Evolutionary conservation across 192 early-diverging fungal genomes (phyloP).

Genomic region (Backusella morwellensis): DNA sequence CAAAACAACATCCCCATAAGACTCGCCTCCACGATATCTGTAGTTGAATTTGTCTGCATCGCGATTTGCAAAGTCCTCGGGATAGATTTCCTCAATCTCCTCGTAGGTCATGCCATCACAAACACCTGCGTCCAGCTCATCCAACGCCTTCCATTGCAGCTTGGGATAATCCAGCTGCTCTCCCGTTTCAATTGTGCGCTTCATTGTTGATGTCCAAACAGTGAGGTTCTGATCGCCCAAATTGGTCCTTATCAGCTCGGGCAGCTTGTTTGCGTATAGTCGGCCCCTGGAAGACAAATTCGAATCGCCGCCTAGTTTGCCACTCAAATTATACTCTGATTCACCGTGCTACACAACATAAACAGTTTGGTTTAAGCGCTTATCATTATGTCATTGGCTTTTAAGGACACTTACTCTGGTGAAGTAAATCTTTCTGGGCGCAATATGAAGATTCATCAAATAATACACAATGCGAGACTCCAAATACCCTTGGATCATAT

Average conservation of each 20-base stretch:
- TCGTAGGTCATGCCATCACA: constrained; percentile 99
- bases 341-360: constrained; percentile 73
- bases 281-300: constrained; percentile 82
- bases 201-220: constrained; percentile 97
- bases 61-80: constrained; percentile 90
- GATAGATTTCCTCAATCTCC: constrained; percentile 91
- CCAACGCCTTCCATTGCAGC: constrained; percentile 95
- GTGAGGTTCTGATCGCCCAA: constrained; percentile 76
- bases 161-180: constrained; percentile 80
- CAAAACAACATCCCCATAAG: constrained; percentile 95
- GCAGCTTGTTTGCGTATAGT: constrained; percentile 83
- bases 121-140: constrained; percentile 95
- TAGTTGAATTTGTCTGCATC: constrained; percentile 98
- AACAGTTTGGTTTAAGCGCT: not conserved
- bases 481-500: constrained; percentile 93
- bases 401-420: constrained; percentile 50
- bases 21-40: constrained; percentile 77
- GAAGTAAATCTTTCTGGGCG: constrained; percentile 92
- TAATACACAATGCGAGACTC: constrained; percentile 98
- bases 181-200: constrained; percentile 90
- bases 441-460: constrained; percentile 98
- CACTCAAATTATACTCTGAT: constrained; percentile 87
- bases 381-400: constrained; percentile 3
- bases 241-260: constrained; percentile 72
- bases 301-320: constrained; percentile 95